Evolutionary conservation across 1,139 yeast species (phyloP).

Genomic region (Candida labiduridarum): DNA sequence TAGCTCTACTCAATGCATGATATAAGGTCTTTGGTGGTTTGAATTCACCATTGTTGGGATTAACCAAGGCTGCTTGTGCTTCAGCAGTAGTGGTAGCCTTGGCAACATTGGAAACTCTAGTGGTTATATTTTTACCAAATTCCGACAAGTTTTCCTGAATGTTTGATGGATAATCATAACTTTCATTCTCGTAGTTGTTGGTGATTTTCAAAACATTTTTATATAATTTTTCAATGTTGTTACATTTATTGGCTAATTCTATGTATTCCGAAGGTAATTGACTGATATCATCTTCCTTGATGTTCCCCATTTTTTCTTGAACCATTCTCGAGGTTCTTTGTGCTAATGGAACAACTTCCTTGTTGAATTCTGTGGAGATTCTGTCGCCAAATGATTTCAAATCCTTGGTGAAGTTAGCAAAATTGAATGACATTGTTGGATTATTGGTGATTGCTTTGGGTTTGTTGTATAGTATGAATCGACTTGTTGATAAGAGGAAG

Average conservation of each 20-base stretch:
- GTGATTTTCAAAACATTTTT: conserved; percentile 74
- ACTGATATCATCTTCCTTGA: conserved; percentile 68
- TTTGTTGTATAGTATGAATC: background rate
- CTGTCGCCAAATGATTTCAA: conserved; percentile 42
- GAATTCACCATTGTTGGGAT: conserved; percentile 53
- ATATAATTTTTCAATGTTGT: conserved; percentile 73
- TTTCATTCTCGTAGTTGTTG: conserved; percentile 69
- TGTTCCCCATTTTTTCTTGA: conserved; percentile 77
- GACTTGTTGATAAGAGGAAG: background rate
- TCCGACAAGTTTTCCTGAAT: conserved; percentile 73
- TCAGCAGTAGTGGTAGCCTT: conserved; percentile 80
- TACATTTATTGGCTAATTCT: conserved; percentile 74
- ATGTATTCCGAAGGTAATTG: conserved; percentile 83
- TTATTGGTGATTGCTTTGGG: background rate
- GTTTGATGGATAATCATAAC: conserved; percentile 87
- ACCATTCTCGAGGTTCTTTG: conserved; percentile 79
- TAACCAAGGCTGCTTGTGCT: conserved; percentile 74
- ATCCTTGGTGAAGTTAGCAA: conserved; percentile 44
- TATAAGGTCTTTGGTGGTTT: conserved; percentile 81
- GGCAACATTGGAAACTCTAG: conserved; percentile 68
- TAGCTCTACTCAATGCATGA: conserved; percentile 81
- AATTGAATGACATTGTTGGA: conserved; percentile 45
- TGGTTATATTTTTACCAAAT: conserved; percentile 67
- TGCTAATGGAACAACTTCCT: conserved; percentile 63
- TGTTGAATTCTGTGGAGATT: conserved; percentile 45